phyloP scores from a whole-genome alignment of 2,329 filamentous ascomycete species.

The Trichoderma asperellum region DNA sequence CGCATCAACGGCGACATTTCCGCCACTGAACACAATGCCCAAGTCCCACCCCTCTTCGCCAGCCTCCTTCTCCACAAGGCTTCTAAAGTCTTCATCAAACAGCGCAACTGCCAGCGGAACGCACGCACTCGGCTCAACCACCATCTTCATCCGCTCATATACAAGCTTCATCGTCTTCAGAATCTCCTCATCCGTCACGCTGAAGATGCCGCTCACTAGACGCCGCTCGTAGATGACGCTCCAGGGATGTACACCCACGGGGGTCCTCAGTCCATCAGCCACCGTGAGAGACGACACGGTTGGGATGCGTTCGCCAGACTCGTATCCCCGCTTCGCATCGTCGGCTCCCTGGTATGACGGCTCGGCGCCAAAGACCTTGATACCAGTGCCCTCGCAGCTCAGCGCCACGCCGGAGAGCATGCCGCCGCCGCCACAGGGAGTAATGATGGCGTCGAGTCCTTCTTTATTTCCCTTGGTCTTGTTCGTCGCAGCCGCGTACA shows the following conservation, averaged over 20 bases:
- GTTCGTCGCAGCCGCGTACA: conserved; percentile 24
- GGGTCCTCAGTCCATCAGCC: conserved; percentile 86
- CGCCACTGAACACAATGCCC: conserved; percentile 63
- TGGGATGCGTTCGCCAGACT: conserved; percentile 64
- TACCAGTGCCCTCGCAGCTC: conserved; percentile 70
- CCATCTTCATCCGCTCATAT: conserved; percentile 84
- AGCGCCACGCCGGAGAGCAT: conserved; percentile 84
- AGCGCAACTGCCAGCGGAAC: conserved; percentile 83
- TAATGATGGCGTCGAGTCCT: conserved; percentile 70
- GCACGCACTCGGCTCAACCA: conserved; percentile 85
- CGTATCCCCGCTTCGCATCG: conserved; percentile 75
- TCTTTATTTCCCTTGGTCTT: conserved; percentile 29
- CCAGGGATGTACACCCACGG: conserved; percentile 78
- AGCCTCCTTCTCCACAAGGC: conserved; percentile 69
- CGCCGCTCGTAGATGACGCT: conserved; percentile 69
- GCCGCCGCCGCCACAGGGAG: conserved; percentile 86
- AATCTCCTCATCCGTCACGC: conserved; percentile 83
- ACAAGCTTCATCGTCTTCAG: conserved; percentile 74
- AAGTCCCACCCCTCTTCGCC: conserved; percentile 75
- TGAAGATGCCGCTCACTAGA: conserved; percentile 72
- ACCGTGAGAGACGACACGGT: conserved; percentile 77
- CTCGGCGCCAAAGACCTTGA: conserved; percentile 83
- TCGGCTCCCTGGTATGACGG: conserved; percentile 82
- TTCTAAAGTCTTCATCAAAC: conserved; percentile 82
- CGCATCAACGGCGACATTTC: conserved; percentile 61